phyloP scores from a whole-genome alignment of 148 eudicot genomes.

The Amaranthus hypochondriacus region DNA sequence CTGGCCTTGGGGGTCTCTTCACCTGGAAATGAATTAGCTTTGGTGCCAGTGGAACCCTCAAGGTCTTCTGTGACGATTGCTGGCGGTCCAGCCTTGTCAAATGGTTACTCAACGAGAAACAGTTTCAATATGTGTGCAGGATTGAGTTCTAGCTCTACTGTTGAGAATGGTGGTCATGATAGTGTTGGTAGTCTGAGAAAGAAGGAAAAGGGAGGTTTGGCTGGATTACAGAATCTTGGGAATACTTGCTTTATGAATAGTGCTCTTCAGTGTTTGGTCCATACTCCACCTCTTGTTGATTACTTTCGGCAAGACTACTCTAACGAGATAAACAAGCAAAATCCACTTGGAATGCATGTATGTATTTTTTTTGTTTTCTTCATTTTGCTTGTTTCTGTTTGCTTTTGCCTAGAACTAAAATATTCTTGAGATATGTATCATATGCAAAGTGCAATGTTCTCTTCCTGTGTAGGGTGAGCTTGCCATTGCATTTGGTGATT shows the following conservation, averaged over 20 bases:
- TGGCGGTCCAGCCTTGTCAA: conserved; percentile 84
- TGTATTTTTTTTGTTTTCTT: conserved; percentile 18
- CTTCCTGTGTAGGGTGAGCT: conserved; percentile 80
- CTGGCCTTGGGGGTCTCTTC: conserved; percentile 50
- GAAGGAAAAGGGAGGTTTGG: conserved; percentile 71
- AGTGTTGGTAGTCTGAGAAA: conserved; percentile 29
- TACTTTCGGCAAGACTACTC: conserved; percentile 79
- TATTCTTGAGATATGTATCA: background rate
- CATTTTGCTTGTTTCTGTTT: conserved; percentile 1
- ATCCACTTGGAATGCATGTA: conserved; percentile 93
- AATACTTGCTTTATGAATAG: conserved; percentile 99
- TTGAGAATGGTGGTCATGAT: conserved; percentile 47
- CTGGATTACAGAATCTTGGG: conserved; percentile 93
- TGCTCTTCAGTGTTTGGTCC: conserved; percentile 90
- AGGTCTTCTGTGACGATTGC: conserved; percentile 82
- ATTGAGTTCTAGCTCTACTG: conserved; percentile 37
- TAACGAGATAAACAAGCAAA: conserved; percentile 80
- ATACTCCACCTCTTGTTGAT: conserved; percentile 76
- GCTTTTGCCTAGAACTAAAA: background rate
- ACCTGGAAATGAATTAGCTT: conserved; percentile 70
- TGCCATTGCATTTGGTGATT: conserved; percentile 94
- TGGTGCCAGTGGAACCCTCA: conserved; percentile 82
- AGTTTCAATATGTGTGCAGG: conserved; percentile 40
- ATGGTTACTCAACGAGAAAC: conserved; percentile 55
- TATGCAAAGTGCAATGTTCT: conserved; percentile 13